Base-by-base conservation (phyloP, 2,329 filamentous ascomycete genomes). In the Pseudodiploospora longispora region DNA sequence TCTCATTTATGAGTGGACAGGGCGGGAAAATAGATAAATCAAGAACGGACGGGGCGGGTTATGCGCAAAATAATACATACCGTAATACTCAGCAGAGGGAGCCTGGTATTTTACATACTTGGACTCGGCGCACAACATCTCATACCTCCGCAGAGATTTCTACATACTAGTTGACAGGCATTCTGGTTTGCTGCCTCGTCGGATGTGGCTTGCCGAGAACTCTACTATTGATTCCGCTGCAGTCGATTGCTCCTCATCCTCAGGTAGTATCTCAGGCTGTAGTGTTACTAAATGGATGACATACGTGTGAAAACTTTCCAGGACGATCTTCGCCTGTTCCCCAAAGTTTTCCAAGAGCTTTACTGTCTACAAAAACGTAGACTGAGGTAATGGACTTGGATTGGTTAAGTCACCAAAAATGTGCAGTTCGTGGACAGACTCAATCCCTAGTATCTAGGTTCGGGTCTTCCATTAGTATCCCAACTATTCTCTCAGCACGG, bases 401-500 rank as follows among this genome's bases (percentile, higher is more conserved):
- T 62, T 90, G 83, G 55, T 84, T 79, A 3, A 89, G 70, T 3
- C 79, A 73, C 84, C 85, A 89, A 49, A 89, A 49, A 87, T 76
- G 52, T 87, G 83, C 10, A 89, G 68, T 52, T 88, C 82, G 50
- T 87, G 83, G 10, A 88, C 72, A 0, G 80, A 80, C 19, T 76
- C 59, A 12, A 88, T 72, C 1, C 83, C 83, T 0, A 78, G 73
- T 32, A 87, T 80, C 75, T 83, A 47, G 27, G 36, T 40, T 60
- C 27, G 35, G 8, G 10, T 44, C 35, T 12, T 30, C 6, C 9
- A 38, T 30, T 31, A 48, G 8, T 30, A 27, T 30, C n/a, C 8
- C 33, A 3, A 10, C 10, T 12, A 2, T 34, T 10, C 36, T 27
- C 10, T 4, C 12, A 36, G 29, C 5, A 37, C 42, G 43, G 40